Conservation (phyloP, 371 early-diverging fungal species). For the Saksenaea vasiformis region DNA sequence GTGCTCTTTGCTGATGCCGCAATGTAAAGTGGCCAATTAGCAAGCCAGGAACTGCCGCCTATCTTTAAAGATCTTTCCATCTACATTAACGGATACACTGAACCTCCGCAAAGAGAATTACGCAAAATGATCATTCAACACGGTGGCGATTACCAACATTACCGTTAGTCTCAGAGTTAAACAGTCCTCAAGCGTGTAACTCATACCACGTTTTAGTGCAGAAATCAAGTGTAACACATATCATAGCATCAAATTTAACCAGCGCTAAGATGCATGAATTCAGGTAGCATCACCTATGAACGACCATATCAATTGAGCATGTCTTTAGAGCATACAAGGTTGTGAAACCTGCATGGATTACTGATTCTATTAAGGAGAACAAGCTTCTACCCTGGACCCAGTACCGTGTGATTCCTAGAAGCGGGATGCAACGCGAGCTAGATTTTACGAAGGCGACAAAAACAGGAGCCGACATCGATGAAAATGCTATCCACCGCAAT, state of each 20-base stretch:
- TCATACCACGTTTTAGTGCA: conserved; percentile 41
- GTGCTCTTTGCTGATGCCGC: conserved; percentile 9
- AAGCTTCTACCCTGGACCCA: conserved; percentile 65
- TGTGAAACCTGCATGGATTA: conserved; percentile 80
- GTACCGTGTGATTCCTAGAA: conserved; percentile 41
- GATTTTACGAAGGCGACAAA: conserved; percentile 10
- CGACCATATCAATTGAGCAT: neutral
- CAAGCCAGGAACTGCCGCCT: conserved; percentile 29
- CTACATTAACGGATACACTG: conserved; percentile 72
- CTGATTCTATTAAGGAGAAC: conserved; percentile 62
- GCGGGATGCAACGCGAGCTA: conserved; percentile 28
- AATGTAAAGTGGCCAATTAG: conserved; percentile 9
- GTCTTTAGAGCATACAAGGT: conserved; percentile 63
- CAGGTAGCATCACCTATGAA: conserved; percentile 28
- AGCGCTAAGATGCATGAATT: conserved; percentile 69
- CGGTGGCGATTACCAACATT: conserved; percentile 65
- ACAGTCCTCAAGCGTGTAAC: neutral
- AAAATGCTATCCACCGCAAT: neutral
- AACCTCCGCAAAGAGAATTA: conserved; percentile 61
- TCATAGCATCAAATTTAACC: conserved; percentile 70
- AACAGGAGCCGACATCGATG: neutral
- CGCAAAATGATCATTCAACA: conserved; percentile 57
- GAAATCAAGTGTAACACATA: conserved; percentile 65
- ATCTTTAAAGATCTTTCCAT: conserved; percentile 64
- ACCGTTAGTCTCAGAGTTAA: conserved; percentile 36